Conservation (phyloP, 495 filamentous ascomycete species). For the Penicillium steckii region DNA sequence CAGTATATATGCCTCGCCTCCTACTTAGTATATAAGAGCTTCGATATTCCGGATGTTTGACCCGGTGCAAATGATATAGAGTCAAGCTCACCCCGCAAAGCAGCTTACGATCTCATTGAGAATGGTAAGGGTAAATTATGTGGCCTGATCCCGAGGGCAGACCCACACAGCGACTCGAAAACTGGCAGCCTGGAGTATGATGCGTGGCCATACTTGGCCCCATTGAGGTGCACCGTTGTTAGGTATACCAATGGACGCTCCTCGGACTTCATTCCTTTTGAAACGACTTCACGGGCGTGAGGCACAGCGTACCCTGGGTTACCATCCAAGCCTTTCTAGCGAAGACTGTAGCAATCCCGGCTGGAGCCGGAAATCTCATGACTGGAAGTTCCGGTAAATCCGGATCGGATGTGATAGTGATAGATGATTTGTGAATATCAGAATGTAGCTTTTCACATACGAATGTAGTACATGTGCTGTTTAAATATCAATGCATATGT, state of each 20-base stretch:
- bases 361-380: neutral
- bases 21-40: no score
- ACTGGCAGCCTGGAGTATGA: conserved; percentile 50
- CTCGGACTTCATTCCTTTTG: conserved; percentile 47
- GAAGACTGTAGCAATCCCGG: neutral
- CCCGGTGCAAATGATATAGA: conserved; percentile 47
- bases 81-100: conserved; percentile 22
- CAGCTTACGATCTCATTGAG: conserved; percentile 44
- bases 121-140: conserved; percentile 34
- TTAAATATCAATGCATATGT: neutral
- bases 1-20: neutral
- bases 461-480: no score
- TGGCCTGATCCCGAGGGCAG: conserved; percentile 24
- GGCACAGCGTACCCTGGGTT: conserved; percentile 40
- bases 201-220: conserved; percentile 57
- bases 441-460: no score
- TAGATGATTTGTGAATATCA: no score
- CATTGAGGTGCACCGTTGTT: conserved; percentile 47
- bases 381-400: neutral
- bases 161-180: conserved; percentile 45
- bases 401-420: neutral
- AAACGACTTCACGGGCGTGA: conserved; percentile 46
- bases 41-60: conserved; percentile 38
- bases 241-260: conserved; percentile 26
- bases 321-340: conserved; percentile 28